Conservation (phyloP, 2,329 filamentous ascomycete species). For the Grosmannia penicillata region DNA sequence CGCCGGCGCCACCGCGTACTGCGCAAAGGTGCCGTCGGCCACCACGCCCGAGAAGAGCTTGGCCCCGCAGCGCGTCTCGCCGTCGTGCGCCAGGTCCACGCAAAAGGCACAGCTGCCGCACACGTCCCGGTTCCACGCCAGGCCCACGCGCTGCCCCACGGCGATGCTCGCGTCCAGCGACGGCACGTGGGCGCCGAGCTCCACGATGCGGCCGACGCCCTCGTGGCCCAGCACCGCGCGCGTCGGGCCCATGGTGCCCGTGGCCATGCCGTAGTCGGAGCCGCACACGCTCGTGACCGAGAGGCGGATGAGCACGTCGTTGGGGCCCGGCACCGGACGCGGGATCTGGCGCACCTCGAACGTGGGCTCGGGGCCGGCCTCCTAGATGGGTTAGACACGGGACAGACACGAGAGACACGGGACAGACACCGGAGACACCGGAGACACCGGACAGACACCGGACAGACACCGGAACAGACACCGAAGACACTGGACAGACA, state of each 20-base stretch:
- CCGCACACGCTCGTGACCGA: conserved; percentile 22
- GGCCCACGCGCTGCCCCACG: conserved; percentile 21
- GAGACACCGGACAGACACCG: not conserved
- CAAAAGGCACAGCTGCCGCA: conserved; percentile 20
- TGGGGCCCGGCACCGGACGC: conserved; percentile 15
- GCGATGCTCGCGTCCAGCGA: conserved; percentile 12
- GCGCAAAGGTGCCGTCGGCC: conserved; percentile 23
- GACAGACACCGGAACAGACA: too few species aligned
- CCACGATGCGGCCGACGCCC: conserved; percentile 24
- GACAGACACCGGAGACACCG: not conserved
- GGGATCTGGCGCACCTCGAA: conserved; percentile 13
- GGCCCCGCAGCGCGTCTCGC: conserved; percentile 21
- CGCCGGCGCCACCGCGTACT: conserved; percentile 21
- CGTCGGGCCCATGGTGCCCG: conserved; percentile 21
- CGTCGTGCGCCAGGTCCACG: conserved; percentile 13
- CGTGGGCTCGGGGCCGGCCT: conserved; percentile 5
- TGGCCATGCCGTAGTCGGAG: conserved; percentile 22
- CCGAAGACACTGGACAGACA: too few species aligned
- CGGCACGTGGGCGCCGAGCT: conserved; percentile 19
- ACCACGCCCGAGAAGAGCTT: conserved; percentile 18
- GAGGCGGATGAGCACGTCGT: conserved; percentile 20
- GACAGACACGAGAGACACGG: not conserved
- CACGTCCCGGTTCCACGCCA: conserved; percentile 23
- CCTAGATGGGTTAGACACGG: not conserved
- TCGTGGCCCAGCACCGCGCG: conserved; percentile 26